These are phyloP conservation scores for Coriolopsis trogii DNA, from an alignment of 1,284 basidiomycete species.

Conservation along the genomic window DNA sequence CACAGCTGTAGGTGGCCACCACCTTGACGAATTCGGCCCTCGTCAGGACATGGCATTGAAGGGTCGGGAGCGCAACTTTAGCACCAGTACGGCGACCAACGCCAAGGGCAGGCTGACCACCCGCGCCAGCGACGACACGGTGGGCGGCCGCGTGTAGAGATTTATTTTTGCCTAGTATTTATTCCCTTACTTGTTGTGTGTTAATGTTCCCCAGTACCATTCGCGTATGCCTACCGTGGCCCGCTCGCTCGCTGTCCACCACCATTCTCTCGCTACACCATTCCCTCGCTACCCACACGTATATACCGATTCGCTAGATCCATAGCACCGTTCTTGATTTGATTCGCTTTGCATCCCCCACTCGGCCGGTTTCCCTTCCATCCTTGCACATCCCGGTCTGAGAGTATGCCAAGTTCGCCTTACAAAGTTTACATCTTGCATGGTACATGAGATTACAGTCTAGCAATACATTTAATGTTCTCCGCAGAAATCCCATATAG, in stretches of 20 bases:
- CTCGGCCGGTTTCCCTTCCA: conserved; percentile 17
- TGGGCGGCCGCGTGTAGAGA: conserved; percentile 20
- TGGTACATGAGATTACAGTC: conserved; percentile 27
- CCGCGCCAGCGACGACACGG: conserved; percentile 29
- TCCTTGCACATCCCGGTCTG: not conserved
- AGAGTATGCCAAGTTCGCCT: conserved; percentile 7
- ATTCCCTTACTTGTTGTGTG: conserved; percentile 25
- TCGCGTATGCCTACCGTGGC: too few relatives aligned
- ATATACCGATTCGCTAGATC: conserved; percentile 9
- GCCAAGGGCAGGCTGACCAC: conserved; percentile 17
- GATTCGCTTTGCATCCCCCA: conserved; percentile 9
- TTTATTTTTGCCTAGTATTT: conserved; percentile 17
- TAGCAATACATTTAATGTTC: conserved; percentile 28
- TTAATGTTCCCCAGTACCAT: conserved; percentile 10
- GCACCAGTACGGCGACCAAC: conserved; percentile 34
- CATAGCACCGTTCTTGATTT: conserved; percentile 1
- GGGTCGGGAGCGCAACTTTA: conserved; percentile 31
- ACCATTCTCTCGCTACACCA: conserved; percentile 2
- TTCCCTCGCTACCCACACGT: conserved; percentile 1
- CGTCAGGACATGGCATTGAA: conserved; percentile 14
- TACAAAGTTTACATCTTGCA: conserved; percentile 23
- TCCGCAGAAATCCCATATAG: not conserved
- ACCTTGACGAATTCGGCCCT: conserved; percentile 28
- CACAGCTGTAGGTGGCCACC: conserved; percentile 19
- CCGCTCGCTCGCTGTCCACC: conserved; percentile 5